A percentile compares a stretch with the other conserved stretches of the same genome.
Conservation (phyloP, 306 rosid species). For the Quercus ilex region DNA sequence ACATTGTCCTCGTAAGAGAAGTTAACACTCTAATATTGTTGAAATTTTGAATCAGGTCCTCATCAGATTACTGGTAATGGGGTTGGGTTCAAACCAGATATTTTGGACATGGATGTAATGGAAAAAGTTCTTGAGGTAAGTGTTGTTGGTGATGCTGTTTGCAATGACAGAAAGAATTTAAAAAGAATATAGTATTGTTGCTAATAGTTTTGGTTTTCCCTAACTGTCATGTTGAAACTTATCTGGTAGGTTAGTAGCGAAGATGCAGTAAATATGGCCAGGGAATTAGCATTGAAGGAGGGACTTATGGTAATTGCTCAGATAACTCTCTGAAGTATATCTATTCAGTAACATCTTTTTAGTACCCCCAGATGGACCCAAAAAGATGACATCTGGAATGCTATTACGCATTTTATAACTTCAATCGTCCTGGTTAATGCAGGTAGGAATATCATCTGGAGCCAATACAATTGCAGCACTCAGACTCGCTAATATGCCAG, state of each 20-base stretch:
- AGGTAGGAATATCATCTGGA: constrained; percentile 97
- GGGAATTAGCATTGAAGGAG: constrained; percentile 81
- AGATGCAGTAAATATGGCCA: constrained; percentile 90
- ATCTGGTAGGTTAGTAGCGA: constrained; percentile 78
- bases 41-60: constrained; percentile 61
- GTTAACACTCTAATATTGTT: constrained; percentile 16
- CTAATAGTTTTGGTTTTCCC: constrained; percentile 6
- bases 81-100: constrained; percentile 94
- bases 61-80: constrained; percentile 89
- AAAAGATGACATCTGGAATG: neutral
- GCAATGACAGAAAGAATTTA: neutral
- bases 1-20: neutral
- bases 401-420: neutral
- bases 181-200: constrained; percentile 1
- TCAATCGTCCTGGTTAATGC: neutral
- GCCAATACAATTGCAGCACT: constrained; percentile 94
- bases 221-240: constrained; percentile 18
- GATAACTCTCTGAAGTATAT: neutral
- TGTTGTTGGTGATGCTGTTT: neutral
- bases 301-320: constrained; percentile 76
- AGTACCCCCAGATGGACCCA: neutral
- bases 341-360: neutral
- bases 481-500: constrained; percentile 73
- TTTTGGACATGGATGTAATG: constrained; percentile 93
- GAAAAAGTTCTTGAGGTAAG: constrained; percentile 89